phyloP scores from a whole-genome alignment of 2,329 filamentous ascomycete species.

The Aureobasidium namibiae region DNA sequence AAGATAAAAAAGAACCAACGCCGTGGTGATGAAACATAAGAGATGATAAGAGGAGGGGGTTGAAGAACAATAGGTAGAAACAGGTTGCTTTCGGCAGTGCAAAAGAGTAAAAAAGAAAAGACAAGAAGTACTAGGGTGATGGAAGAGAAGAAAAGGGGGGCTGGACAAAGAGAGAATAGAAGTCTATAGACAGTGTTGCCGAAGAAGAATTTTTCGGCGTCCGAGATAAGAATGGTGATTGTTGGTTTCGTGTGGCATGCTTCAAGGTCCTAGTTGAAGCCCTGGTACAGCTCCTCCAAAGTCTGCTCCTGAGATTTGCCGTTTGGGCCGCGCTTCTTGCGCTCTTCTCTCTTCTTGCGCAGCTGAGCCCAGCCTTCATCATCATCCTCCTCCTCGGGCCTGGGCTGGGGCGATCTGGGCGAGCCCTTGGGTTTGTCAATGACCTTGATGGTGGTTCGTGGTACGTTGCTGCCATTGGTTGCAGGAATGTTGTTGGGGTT shows the following conservation, averaged over 20 bases:
- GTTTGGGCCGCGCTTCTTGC: constrained; percentile 21
- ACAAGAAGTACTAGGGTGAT: constrained; percentile 12
- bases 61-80: neutral
- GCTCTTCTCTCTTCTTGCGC: constrained; percentile 28
- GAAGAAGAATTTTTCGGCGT: neutral
- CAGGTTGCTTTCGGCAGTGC: neutral
- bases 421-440: constrained; percentile 30
- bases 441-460: constrained; percentile 27
- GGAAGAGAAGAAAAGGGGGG: neutral
- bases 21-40: constrained; percentile 2
- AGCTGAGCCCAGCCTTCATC: constrained; percentile 29
- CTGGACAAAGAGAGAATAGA: neutral
- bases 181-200: constrained; percentile 8
- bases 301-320: constrained; percentile 21
- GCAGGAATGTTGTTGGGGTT: constrained; percentile 24
- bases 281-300: constrained; percentile 23
- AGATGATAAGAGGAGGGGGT: neutral
- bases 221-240: neutral
- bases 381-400: constrained; percentile 23
- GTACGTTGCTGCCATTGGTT: constrained; percentile 12
- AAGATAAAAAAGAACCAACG: neutral
- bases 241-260: neutral
- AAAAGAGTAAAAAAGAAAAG: neutral
- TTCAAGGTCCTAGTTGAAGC: constrained; percentile 15
- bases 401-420: constrained; percentile 17